Base-by-base conservation (phyloP, 1,284 basidiomycete species). In the Cryptococcus depauperatus region DNA sequence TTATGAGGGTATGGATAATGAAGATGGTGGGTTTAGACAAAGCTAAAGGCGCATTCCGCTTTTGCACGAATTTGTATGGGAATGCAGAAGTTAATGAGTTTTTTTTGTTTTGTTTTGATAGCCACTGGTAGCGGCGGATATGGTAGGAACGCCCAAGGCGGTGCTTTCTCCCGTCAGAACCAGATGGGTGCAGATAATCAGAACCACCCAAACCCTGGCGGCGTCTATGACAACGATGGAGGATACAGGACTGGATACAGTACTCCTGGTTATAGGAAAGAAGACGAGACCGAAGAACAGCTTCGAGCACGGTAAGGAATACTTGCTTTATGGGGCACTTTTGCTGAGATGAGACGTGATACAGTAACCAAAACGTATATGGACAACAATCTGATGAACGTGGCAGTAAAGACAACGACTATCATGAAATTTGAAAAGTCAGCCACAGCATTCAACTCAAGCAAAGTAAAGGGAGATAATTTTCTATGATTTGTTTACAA, bases 71-170 rank as follows among this genome's bases (percentile, higher is more conserved):
- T 19, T 40, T 40, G 38, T 40, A 40, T 40, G 30, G 18, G 23
- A 13, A 40, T 40, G 38, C 25, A 40, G 38, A 18, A 7, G 21
- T 37, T 37, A 22, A 40, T 29, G 16, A 10, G 22, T 25, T 14
- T 40, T 27, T n/a, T 38, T 19, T 14, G 19, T 33, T 6, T 33
- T 33, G 32, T 37, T n/a, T 38, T 21, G 37, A 28, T 29, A 40
- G 38, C 23, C 46, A 63, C 65, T 23, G 48, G 57, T 9, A 46
- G 54, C 27, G 66, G 66, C 23, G 66, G 65, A 21, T 69, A 59
- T 28, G 65, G 64, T 14, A 52, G 42, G 41, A 65, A 65, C 44
- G 48, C 52, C 14, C 54, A 56, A 28, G 65, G 66, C 9, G 54
- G 48, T 16, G 47, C 62, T 4, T 67, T 59, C 55, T 66, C 64